Conservation (phyloP, 1,284 basidiomycete genomes). For the Fomitiporia mediterranea region DNA sequence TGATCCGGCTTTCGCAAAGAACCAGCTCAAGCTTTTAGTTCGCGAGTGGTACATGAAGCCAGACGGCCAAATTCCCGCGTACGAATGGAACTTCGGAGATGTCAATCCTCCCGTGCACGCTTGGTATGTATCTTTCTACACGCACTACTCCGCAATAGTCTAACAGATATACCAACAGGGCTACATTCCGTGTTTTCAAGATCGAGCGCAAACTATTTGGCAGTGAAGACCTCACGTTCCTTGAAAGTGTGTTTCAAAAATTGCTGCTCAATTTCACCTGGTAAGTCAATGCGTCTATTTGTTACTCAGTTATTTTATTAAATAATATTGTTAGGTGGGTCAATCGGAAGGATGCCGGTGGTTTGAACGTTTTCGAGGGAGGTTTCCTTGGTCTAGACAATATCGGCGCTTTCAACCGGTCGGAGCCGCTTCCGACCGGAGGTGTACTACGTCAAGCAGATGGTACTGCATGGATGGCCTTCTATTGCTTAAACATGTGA, state of each 20-base stretch:
- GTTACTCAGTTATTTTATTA: neutral
- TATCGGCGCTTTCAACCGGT: constrained; percentile 97
- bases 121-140: constrained; percentile 49
- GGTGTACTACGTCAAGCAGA: constrained; percentile 92
- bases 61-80: constrained; percentile 95
- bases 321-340: constrained; percentile 75
- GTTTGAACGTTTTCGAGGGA: constrained; percentile 96
- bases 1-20: constrained; percentile 94
- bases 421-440: constrained; percentile 92
- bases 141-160: neutral
- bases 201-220: constrained; percentile 95
- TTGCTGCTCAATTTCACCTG: constrained; percentile 96
- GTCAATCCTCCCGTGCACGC: constrained; percentile 98
- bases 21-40: constrained; percentile 93
- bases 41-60: constrained; percentile 99
- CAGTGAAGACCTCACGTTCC: constrained; percentile 84
- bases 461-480: constrained; percentile 99
- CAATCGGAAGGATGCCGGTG: constrained; percentile 93
- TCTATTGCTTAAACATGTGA: constrained; percentile 94
- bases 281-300: constrained; percentile 42
- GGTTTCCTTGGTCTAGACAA: constrained; percentile 98
- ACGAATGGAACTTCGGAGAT: constrained; percentile 98
- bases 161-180: constrained; percentile 42
- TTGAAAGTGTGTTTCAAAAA: constrained; percentile 98
- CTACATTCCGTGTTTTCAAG: constrained; percentile 96